Evolutionary conservation across 2,329 filamentous ascomycete species (phyloP), one percentile per base, ranked within the genome.

Genomic region (Ceratocystis eucalypticola): DNA sequence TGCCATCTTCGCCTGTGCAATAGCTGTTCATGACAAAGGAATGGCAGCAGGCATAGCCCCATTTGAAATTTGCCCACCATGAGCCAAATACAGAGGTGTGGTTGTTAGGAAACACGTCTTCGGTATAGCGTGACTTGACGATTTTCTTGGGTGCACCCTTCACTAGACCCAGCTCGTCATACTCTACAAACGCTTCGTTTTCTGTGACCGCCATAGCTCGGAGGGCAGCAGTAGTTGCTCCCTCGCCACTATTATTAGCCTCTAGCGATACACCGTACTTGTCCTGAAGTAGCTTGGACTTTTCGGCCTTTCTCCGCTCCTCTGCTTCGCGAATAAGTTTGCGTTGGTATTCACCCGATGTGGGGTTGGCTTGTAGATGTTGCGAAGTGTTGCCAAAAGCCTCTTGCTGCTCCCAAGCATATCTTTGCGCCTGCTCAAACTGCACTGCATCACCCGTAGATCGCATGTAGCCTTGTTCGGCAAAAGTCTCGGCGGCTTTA

Each of bases 341-440:
- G 44, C 91, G 85, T 69, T 86, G 82, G 67, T 92, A 85, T 71
- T 94, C 92, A 65, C 93, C 94, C 1, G 91, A 91, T 0, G 94
- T 99, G 0, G 94, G 94, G 74, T 99, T 99, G 30, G 94, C 94
- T 75, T 99, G 94, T 17, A 99, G 75, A 80, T 99, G 95, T 68
- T 92, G 81, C 69, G 86, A 87, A 57, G 91, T 89, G 72, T 89
- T 84, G 68, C 88, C 88, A 22, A 84, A 84, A 69, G 84, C 84
- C 76, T 97, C 93, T 75, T 97, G 92, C 17, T 88, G 87, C 75
- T 99, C 94, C 94, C 94, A 99, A 0, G 94, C 94, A 72, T 96
- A 94, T 50, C 82, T 81, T 73, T 96, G 91, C 41, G 94, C 94
- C 70, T 82, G 86, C 72, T 96, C 92, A 71, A 99, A 97, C 71